Conservation (phyloP, 345 rosid genomes). For the Citrus unshiu region DNA sequence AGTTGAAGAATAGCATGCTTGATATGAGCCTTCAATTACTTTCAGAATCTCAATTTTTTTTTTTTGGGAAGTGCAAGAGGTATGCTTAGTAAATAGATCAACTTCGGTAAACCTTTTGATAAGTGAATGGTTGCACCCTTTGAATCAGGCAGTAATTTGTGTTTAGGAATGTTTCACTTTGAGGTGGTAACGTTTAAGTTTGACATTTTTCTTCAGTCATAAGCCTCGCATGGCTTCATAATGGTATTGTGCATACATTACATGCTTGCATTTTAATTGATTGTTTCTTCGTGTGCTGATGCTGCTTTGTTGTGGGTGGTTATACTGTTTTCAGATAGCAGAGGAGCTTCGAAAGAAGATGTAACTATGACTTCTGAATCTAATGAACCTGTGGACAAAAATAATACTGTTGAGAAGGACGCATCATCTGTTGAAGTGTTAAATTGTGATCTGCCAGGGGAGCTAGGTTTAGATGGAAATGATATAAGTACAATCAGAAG, state of each 20-base stretch:
- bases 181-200: background rate
- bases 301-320: conserved; percentile 17
- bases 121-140: background rate
- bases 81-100: background rate
- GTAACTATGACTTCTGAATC: conserved; percentile 21
- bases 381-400: conserved; percentile 19
- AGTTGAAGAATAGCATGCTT: background rate
- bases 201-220: background rate
- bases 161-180: background rate
- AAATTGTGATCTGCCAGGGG: conserved; percentile 20
- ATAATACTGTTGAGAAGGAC: conserved; percentile 25
- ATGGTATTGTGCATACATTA: background rate
- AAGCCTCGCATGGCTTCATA: background rate
- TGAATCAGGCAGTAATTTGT: background rate
- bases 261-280: background rate
- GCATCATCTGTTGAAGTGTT: conserved; percentile 16
- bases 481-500: conserved; percentile 24
- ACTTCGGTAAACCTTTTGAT: background rate
- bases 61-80: background rate
- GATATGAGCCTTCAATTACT: background rate
- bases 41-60: background rate
- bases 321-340: conserved; percentile 32
- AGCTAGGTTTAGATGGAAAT: conserved; percentile 25
- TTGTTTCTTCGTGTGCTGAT: background rate
- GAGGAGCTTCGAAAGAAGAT: conserved; percentile 31